These are phyloP conservation scores for Pythium monospermum DNA, from an alignment of 352 stramenopile species.

Conservation along the genomic window DNA sequence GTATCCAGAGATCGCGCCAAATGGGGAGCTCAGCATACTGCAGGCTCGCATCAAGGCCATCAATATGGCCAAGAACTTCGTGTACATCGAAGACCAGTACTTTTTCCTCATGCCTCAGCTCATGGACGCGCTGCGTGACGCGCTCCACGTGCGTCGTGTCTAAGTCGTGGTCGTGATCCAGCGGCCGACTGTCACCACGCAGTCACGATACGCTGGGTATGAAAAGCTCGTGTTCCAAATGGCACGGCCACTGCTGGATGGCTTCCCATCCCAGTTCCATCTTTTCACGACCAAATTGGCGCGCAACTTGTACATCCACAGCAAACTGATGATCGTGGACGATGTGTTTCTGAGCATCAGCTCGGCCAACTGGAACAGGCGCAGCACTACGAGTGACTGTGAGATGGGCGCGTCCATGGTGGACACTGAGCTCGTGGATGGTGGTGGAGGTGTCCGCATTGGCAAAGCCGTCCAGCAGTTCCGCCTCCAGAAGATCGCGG, in stretches of 20 bases:
- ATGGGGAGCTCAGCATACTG: slow-evolving; percentile 50
- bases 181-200: slow-evolving; percentile 22
- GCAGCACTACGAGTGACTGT: slow-evolving; percentile 70
- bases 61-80: slow-evolving; percentile 46
- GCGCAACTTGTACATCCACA: slow-evolving; percentile 70
- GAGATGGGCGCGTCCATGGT: slow-evolving; percentile 59
- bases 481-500: slow-evolving; percentile 5
- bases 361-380: slow-evolving; percentile 90
- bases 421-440: too few relatives aligned
- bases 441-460: neutral
- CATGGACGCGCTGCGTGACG: slow-evolving; percentile 33
- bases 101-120: slow-evolving; percentile 64
- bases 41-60: slow-evolving; percentile 54
- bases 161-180: slow-evolving; percentile 57
- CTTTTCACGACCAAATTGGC: slow-evolving; percentile 49
- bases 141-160: slow-evolving; percentile 40
- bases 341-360: slow-evolving; percentile 84
- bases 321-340: slow-evolving; percentile 76
- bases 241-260: slow-evolving; percentile 38
- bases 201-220: slow-evolving; percentile 28
- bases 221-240: slow-evolving; percentile 66
- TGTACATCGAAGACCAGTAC: slow-evolving; percentile 73
- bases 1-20: slow-evolving; percentile 43
- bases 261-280: slow-evolving; percentile 53
- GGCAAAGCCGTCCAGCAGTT: neutral